Base-by-base conservation (phyloP, 2,329 filamentous ascomycete species). In the Aspergillus amoenus region DNA sequence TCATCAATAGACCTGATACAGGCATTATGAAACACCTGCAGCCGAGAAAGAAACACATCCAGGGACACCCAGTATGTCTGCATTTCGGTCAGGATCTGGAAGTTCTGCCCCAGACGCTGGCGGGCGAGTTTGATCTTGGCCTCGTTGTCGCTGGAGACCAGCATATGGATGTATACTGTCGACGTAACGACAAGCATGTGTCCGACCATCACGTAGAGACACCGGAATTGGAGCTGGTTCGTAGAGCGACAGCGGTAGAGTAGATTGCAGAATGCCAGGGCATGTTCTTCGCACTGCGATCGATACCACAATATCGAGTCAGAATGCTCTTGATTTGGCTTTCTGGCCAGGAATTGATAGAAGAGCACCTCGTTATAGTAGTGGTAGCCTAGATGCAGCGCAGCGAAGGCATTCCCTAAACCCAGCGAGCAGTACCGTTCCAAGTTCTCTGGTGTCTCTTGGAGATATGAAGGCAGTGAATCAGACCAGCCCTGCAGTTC, bases 181-280 rank as follows among this genome's bases (percentile, higher is more conserved):
- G 78, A 81, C 0, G 78, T 72, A 27, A 81, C 76, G 9, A 80
- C 75, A 5, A 79, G 67, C 34, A 80, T 76, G 62, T 81, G 78
- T 0, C 76, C 78, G 1, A 80, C 75, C 68, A 79, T 76, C 9
- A 69, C 73, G 57, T 79, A 80, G 24, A 74, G 70, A 75, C 73
- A 41, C 79, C 65, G 4, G 73, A 62, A 17, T 70, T 7, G 69
- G 68, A 27, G 73, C 69, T 47, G 27, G 8, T 30, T 30, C 3
- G 27, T 22, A 2, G 32, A 39, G 21, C 8, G 77, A 15, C 51
- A 71, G 4, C 68, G 66, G 53, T 78, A 75, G 27, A 80, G 68
- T 17, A 80, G 68, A 49, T 72, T 73, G 61, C 70, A 79, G 12
- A 79, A 70, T 0, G 63, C 68, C 0, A 71, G 66, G 1, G 78